Conservation (phyloP, 495 filamentous ascomycete genomes). For the Daldinia decipiens region DNA sequence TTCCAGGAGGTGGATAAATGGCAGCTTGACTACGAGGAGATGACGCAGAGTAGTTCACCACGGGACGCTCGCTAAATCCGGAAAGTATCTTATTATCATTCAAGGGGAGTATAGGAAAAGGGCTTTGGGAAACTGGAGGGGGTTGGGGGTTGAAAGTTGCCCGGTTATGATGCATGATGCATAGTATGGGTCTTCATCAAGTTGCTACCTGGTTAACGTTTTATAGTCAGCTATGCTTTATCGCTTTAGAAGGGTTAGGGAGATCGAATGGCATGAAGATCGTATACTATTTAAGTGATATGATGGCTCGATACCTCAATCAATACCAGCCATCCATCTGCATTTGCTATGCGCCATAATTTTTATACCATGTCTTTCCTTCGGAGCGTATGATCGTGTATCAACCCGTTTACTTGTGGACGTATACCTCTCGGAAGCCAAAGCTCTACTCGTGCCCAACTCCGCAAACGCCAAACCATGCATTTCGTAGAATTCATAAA, state of each 20-base stretch:
- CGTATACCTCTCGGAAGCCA: background rate
- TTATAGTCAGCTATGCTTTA: conserved; percentile 11
- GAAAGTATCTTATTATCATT: background rate
- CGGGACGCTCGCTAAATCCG: conserved; percentile 48
- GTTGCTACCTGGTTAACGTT: conserved; percentile 15
- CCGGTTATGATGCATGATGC: conserved; percentile 26
- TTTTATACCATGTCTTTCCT: conserved; percentile 8
- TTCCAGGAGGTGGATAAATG: conserved; percentile 63
- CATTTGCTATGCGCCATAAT: conserved; percentile 12
- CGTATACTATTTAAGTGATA: conserved; percentile 16
- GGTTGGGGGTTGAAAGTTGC: conserved; percentile 6
- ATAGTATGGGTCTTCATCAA: conserved; percentile 12
- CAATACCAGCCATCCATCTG: conserved; percentile 7
- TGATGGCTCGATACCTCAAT: conserved; percentile 17
- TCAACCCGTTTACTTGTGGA: background rate
- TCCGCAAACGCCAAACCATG: conserved; percentile 32
- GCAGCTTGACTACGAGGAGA: conserved; percentile 60
- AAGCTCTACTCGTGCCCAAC: conserved; percentile 7
- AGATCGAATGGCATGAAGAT: background rate
- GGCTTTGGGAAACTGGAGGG: background rate
- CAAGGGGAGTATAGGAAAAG: background rate
- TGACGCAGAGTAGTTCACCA: conserved; percentile 50
- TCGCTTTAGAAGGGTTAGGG: background rate
- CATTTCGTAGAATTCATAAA: conserved; percentile 28
- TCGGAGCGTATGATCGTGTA: background rate